Evolutionary conservation across 1,139 yeast species (phyloP).

Genomic region (Blastobotrys persicus): DNA sequence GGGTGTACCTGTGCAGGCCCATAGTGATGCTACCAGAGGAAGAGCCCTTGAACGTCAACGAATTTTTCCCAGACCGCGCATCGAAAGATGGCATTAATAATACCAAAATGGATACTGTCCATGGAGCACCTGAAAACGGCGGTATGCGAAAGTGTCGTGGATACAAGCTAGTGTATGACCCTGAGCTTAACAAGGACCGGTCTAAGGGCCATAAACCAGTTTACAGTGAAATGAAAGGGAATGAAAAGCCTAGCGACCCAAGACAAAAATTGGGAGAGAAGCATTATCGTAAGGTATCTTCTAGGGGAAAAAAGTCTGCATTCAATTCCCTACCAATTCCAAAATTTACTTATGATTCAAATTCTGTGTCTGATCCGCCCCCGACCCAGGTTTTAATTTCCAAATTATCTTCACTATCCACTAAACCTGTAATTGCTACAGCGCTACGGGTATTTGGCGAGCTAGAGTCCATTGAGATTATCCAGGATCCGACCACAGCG

Average conservation of each 20-base stretch:
- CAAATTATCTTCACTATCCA: constrained; percentile 53
- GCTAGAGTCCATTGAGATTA: constrained; percentile 53
- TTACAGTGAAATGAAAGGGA: constrained; percentile 41
- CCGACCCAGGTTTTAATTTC: constrained; percentile 67
- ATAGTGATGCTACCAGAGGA: constrained; percentile 2
- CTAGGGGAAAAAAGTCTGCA: constrained; percentile 35
- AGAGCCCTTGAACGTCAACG: neutral
- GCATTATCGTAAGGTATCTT: constrained; percentile 21
- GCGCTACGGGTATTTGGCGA: constrained; percentile 66
- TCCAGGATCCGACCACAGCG: constrained; percentile 73
- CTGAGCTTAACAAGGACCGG: constrained; percentile 47
- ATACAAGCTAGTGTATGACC: constrained; percentile 48
- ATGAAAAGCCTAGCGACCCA: constrained; percentile 40
- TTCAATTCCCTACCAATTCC: constrained; percentile 49
- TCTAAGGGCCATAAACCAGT: constrained; percentile 43
- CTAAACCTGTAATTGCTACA: constrained; percentile 47
- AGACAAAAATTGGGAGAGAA: constrained; percentile 30
- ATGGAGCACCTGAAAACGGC: constrained; percentile 35
- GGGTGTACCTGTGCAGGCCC: neutral
- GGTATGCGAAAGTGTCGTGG: neutral
- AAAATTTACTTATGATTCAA: constrained; percentile 53
- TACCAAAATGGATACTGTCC: neutral
- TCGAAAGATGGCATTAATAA: neutral
- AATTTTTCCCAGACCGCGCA: constrained; percentile 5
- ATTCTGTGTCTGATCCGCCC: constrained; percentile 77